Percentiles rank a stretch among this genome's conserved stretches.
phyloP scores from a whole-genome alignment of 2,329 filamentous ascomycete species.

The Aspergillus transmontanensis region DNA sequence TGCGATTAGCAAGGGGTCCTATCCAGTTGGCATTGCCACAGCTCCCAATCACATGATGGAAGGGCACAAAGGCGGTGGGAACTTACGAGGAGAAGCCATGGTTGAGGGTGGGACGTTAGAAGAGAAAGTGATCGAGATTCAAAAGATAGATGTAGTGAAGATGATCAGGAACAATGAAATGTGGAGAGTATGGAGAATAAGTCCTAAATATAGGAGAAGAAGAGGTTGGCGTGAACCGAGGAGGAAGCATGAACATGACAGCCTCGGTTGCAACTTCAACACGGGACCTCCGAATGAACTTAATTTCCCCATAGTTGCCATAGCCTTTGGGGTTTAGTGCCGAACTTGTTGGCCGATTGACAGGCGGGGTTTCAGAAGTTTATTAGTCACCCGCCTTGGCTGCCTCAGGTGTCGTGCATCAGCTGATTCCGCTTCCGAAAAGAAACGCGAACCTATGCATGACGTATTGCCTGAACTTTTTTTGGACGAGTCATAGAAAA shows the following conservation, averaged over 20 bases:
- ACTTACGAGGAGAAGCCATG: slow-evolving; percentile 83
- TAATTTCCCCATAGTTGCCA: background rate
- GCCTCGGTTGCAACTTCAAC: slow-evolving; percentile 3
- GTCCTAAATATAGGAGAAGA: slow-evolving; percentile 6
- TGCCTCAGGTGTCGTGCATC: slow-evolving; percentile 3
- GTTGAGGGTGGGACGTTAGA: slow-evolving; percentile 14
- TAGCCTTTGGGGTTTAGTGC: background rate
- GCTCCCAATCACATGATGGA: slow-evolving; percentile 21
- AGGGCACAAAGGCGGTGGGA: slow-evolving; percentile 8
- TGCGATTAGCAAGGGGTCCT: slow-evolving; percentile 26
- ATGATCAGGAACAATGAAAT: slow-evolving; percentile 1
- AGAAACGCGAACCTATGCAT: background rate
- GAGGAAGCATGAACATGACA: slow-evolving; percentile 3
- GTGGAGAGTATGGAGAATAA: slow-evolving; percentile 1
- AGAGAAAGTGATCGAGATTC: slow-evolving; percentile 8
- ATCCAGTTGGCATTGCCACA: slow-evolving; percentile 11
- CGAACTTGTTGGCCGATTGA: background rate
- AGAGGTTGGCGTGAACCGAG: background rate
- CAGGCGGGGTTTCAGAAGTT: background rate
- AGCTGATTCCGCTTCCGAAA: background rate
- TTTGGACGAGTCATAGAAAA: background rate
- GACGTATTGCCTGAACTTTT: background rate
- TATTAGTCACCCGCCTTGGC: background rate
- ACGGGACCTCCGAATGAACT: background rate
- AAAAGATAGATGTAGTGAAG: slow-evolving; percentile 4